phyloP scores from a whole-genome alignment of 2,329 filamentous ascomycete species.

The Hirsutella rhossiliensis region DNA sequence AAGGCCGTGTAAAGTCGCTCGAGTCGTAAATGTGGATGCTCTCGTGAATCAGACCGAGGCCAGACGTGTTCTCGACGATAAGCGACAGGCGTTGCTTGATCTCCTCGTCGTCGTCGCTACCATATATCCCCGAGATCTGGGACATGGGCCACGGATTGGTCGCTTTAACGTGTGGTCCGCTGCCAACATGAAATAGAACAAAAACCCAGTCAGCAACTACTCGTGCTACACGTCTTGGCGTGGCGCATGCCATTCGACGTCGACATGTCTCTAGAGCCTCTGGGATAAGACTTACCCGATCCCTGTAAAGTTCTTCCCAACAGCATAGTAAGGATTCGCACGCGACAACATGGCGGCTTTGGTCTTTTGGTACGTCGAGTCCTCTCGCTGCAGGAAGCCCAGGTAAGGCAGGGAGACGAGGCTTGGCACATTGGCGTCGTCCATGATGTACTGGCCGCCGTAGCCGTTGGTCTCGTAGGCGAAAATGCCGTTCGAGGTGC shows the following conservation, averaged over 20 bases:
- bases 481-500: conserved; percentile 46
- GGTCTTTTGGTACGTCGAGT: conserved; percentile 66
- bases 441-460: conserved; percentile 54
- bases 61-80: conserved; percentile 27
- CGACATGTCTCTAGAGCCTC: not conserved
- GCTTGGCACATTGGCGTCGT: conserved; percentile 60
- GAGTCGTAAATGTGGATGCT: conserved; percentile 29
- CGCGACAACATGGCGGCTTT: conserved; percentile 64
- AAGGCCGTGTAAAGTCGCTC: conserved; percentile 28
- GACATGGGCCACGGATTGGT: conserved; percentile 46
- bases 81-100: conserved; percentile 22
- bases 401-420: conserved; percentile 54
- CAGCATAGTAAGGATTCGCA: conserved; percentile 63
- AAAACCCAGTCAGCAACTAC: not conserved
- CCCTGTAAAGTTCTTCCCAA: conserved; percentile 11
- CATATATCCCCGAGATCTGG: conserved; percentile 39
- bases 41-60: conserved; percentile 35
- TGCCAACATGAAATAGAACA: not conserved
- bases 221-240: not conserved
- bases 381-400: conserved; percentile 43
- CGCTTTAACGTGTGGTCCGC: conserved; percentile 53
- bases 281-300: conserved; percentile 11
- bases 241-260: too few relatives aligned
- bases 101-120: conserved; percentile 24
- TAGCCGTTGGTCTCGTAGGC: conserved; percentile 70